Conservation (phyloP, 2,329 filamentous ascomycete species). For the Sporothrix mexicana region DNA sequence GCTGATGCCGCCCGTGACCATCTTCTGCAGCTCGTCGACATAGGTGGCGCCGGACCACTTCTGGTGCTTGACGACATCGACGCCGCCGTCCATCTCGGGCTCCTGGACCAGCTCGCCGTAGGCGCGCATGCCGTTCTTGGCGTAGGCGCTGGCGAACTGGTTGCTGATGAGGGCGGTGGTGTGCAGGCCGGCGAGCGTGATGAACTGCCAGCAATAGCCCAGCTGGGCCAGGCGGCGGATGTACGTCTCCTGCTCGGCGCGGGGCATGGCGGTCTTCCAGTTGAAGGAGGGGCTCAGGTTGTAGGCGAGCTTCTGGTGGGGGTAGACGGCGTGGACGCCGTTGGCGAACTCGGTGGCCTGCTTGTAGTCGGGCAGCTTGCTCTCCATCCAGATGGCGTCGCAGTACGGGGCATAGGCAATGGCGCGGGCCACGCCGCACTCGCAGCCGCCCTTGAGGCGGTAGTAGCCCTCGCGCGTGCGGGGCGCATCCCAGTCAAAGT, state of each 20-base stretch:
- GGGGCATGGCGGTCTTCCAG: conserved; percentile 97
- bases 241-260: conserved; percentile 94
- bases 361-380: conserved; percentile 87
- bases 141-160: conserved; percentile 83
- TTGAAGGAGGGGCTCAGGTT: conserved; percentile 99
- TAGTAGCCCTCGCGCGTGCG: conserved; percentile 95
- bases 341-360: conserved; percentile 93
- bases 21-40: conserved; percentile 92
- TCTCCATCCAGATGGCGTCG: conserved; percentile 99
- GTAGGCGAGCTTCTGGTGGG: conserved; percentile 98
- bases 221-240: conserved; percentile 84
- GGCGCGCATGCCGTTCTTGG: conserved; percentile 85
- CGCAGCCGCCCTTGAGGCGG: conserved; percentile 86
- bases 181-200: conserved; percentile 96
- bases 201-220: conserved; percentile 99
- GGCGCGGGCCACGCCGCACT: conserved; percentile 88
- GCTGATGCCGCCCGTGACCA: conserved; percentile 92
- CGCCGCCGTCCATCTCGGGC: conserved; percentile 87
- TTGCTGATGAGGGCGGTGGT: conserved; percentile 92
- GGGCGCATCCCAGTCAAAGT: conserved; percentile 95
- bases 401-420: conserved; percentile 91
- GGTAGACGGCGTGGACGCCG: conserved; percentile 92
- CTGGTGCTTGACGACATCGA: conserved; percentile 98
- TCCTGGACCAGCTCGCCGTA: conserved; percentile 98
- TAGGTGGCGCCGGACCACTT: conserved; percentile 98